Evolutionary conservation across 768 basidiomycete species (phyloP).

Genomic region (Amanita pallidorosea): DNA sequence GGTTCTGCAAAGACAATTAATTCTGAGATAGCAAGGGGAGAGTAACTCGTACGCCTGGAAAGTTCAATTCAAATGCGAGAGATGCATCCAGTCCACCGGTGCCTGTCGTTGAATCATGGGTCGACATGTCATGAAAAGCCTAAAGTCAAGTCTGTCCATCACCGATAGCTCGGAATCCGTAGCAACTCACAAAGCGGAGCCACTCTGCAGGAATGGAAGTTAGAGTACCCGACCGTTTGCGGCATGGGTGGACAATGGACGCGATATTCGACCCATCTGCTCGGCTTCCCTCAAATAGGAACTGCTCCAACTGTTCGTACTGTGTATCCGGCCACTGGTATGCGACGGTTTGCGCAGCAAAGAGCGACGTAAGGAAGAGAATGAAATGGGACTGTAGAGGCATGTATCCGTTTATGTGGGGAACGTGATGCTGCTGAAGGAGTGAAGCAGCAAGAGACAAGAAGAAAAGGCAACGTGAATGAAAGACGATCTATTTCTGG

Average conservation of each 20-base stretch:
- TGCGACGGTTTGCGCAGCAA: background rate
- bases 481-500: background rate
- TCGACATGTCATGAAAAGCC: constrained; percentile 43
- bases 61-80: constrained; percentile 33
- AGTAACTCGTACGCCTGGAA: constrained; percentile 23
- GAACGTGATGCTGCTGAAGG: constrained; percentile 1
- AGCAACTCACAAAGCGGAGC: constrained; percentile 24
- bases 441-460: constrained; percentile 4
- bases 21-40: background rate
- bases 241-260: constrained; percentile 19
- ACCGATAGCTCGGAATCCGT: no score
- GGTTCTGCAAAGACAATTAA: constrained; percentile 23
- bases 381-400: background rate
- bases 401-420: background rate
- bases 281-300: constrained; percentile 24
- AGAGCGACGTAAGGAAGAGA: background rate
- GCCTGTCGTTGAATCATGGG: constrained; percentile 32
- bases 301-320: constrained; percentile 24
- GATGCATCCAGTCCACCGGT: constrained; percentile 42
- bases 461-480: background rate
- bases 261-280: constrained; percentile 21
- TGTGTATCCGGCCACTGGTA: constrained; percentile 24
- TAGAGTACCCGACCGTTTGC: constrained; percentile 15
- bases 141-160: constrained; percentile 7
- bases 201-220: constrained; percentile 28